These are phyloP conservation scores for Lyophyllum atratum DNA, from an alignment of 768 basidiomycete species.

Conservation along the genomic window DNA sequence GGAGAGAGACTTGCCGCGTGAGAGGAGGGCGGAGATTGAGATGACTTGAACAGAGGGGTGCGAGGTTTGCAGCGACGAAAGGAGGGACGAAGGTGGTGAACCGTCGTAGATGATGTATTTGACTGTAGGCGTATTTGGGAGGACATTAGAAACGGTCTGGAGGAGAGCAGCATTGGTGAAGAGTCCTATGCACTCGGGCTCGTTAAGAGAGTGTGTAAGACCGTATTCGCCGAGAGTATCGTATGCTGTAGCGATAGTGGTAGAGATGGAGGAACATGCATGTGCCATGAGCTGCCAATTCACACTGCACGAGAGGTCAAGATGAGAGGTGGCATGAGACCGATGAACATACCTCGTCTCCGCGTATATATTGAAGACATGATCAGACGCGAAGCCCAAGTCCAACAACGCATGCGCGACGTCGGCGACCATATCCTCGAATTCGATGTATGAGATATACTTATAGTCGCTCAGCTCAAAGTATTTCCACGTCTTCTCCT, in stretches of 20 bases:
- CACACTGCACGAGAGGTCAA: constrained; percentile 41
- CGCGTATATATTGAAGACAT: constrained; percentile 90
- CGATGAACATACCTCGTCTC: constrained; percentile 64
- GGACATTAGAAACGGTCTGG: constrained; percentile 72
- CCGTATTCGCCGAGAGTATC: constrained; percentile 92
- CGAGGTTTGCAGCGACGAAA: not conserved
- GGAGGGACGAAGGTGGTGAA: not conserved
- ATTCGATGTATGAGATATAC: constrained; percentile 73
- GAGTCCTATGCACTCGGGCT: constrained; percentile 76
- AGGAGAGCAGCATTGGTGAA: constrained; percentile 95
- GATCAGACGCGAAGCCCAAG: constrained; percentile 63
- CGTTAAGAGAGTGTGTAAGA: constrained; percentile 87
- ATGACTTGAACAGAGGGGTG: not conserved
- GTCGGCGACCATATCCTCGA: constrained; percentile 63
- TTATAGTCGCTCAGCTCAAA: constrained; percentile 90
- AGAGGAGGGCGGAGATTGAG: not conserved
- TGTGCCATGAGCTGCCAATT: constrained; percentile 91
- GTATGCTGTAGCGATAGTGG: constrained; percentile 91
- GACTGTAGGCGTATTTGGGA: constrained; percentile 74
- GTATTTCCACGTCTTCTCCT: constrained; percentile 96
- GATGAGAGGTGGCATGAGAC: constrained; percentile 1
- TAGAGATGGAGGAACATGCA: constrained; percentile 76
- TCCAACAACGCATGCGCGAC: constrained; percentile 73
- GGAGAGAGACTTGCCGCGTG: not conserved
- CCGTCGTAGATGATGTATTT: constrained; percentile 89